Conservation (phyloP, 495 filamentous ascomycete species). For the Aspergillus sparsus region DNA sequence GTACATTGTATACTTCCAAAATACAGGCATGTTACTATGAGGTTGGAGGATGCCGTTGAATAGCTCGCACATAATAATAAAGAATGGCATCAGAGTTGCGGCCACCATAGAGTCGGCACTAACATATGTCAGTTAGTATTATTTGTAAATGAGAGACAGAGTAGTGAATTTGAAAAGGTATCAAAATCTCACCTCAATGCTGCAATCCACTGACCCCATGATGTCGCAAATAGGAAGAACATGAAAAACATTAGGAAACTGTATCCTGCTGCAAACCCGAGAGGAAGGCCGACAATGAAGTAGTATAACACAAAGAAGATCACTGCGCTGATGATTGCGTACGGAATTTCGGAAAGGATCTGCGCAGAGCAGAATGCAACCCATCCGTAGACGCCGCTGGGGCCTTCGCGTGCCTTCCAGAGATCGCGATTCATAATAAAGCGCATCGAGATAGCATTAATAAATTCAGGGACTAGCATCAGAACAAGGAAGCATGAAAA, state of each 20-base stretch:
- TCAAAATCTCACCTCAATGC: conserved; percentile 53
- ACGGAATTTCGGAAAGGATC: conserved; percentile 75
- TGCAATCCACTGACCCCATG: conserved; percentile 68
- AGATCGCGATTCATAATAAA: conserved; percentile 73
- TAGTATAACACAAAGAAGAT: conserved; percentile 74
- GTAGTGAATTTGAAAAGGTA: not conserved
- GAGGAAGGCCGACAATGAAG: conserved; percentile 66
- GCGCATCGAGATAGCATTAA: conserved; percentile 76
- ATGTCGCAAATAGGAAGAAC: conserved; percentile 75
- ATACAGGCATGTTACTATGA: conserved; percentile 70
- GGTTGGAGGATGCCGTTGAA: conserved; percentile 89
- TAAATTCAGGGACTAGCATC: conserved; percentile 73
- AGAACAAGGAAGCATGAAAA: conserved; percentile 82
- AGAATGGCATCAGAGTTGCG: conserved; percentile 73
- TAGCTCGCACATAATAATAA: conserved; percentile 49
- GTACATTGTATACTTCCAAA: conserved; percentile 81
- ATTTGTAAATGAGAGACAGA: not conserved
- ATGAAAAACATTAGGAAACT: conserved; percentile 81
- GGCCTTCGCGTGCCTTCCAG: conserved; percentile 70
- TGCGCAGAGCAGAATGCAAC: conserved; percentile 70
- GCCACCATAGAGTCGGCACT: conserved; percentile 67
- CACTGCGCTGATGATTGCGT: conserved; percentile 67
- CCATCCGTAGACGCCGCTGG: conserved; percentile 72
- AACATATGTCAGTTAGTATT: conserved; percentile 29
- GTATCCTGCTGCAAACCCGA: conserved; percentile 66